Conservation (phyloP, 1,284 basidiomycete genomes). For the Tremellales sp. region DNA sequence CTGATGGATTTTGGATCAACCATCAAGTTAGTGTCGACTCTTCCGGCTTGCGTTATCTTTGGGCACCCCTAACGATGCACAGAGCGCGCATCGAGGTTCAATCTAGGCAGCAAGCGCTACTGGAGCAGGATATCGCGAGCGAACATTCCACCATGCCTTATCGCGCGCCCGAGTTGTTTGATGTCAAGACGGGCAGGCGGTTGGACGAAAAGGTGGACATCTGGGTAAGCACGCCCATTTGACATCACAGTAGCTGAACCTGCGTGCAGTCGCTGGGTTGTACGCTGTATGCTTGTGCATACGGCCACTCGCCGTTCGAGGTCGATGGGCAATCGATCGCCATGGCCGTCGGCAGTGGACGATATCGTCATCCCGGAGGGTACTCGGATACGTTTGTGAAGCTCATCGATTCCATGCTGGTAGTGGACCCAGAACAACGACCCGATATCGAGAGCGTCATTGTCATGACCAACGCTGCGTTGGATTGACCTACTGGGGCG, state of each 20-base stretch:
- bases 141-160: constrained; percentile 97
- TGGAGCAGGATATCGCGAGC: constrained; percentile 89
- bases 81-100: constrained; percentile 50
- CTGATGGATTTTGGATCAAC: constrained; percentile 97
- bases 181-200: constrained; percentile 80
- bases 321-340: constrained; percentile 85
- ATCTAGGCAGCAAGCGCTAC: constrained; percentile 75
- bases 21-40: constrained; percentile 33
- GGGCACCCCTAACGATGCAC: not conserved
- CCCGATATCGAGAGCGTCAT: constrained; percentile 77
- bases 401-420: constrained; percentile 77
- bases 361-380: constrained; percentile 71
- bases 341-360: constrained; percentile 88
- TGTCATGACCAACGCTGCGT: constrained; percentile 57
- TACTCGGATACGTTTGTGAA: constrained; percentile 76
- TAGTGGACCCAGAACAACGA: constrained; percentile 70
- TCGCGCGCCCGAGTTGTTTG: constrained; percentile 89
- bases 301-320: constrained; percentile 89
- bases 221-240: constrained; percentile 61
- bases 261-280: constrained; percentile 79
- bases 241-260: not conserved
- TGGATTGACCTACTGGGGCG: not conserved
- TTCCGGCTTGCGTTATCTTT: not conserved
- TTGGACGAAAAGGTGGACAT: constrained; percentile 95
- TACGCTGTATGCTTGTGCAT: constrained; percentile 84